Conservation (phyloP, 2,329 filamentous ascomycete genomes). For the Fusarium sp. region DNA sequence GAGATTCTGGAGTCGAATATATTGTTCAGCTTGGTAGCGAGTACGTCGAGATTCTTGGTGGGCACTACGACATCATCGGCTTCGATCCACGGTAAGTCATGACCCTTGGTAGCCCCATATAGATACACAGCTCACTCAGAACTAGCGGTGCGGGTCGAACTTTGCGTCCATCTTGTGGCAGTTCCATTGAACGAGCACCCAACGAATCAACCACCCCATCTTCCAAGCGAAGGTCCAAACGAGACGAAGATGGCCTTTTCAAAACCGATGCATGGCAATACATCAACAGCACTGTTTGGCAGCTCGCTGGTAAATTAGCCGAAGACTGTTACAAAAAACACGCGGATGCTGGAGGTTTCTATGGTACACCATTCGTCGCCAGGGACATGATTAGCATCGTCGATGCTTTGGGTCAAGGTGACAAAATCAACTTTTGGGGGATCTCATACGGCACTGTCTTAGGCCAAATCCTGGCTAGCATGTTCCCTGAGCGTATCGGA, state of each 20-base stretch:
- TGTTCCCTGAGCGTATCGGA: slow-evolving; percentile 44
- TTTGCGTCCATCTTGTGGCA: neutral
- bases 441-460: slow-evolving; percentile 42
- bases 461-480: slow-evolving; percentile 35
- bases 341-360: slow-evolving; percentile 44
- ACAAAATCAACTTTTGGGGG: slow-evolving; percentile 54
- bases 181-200: too few relatives aligned
- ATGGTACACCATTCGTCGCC: slow-evolving; percentile 54
- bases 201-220: too few relatives aligned
- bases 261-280: neutral
- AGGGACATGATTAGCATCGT: slow-evolving; percentile 58
- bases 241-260: too few relatives aligned
- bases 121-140: neutral
- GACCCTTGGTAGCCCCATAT: neutral
- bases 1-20: slow-evolving; percentile 31
- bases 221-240: too few relatives aligned
- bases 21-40: too few relatives aligned
- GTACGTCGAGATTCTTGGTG: slow-evolving; percentile 14
- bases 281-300: slow-evolving; percentile 1
- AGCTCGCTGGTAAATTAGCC: neutral
- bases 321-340: slow-evolving; percentile 44
- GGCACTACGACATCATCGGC: slow-evolving; percentile 16
- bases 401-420: slow-evolving; percentile 55
- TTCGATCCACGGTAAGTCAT: neutral
- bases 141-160: neutral